Percentiles rank a stretch among this genome's conserved stretches.
These are phyloP conservation scores for Ophiocordyceps camponoti-floridani DNA, from an alignment of 2,329 filamentous ascomycete genomes.

Conservation along the genomic window DNA sequence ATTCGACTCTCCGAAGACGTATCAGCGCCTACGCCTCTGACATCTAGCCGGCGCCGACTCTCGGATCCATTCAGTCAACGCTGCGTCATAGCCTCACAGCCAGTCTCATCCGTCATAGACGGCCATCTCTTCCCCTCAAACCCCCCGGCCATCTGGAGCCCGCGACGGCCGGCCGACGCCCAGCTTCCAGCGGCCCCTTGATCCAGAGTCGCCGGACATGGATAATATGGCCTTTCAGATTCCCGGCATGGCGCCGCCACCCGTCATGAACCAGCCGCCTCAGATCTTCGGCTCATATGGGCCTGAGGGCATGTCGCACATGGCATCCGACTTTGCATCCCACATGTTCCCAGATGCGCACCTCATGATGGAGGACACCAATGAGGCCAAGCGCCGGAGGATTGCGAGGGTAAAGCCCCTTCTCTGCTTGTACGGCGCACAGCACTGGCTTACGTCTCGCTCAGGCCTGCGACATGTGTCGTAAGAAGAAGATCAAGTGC, in stretches of 20 bases:
- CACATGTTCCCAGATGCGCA: constrained; percentile 42
- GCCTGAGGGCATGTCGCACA: constrained; percentile 39
- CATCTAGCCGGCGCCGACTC: too few species aligned
- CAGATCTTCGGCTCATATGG: constrained; percentile 51
- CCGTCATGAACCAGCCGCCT: constrained; percentile 47
- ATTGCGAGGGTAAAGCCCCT: constrained; percentile 57
- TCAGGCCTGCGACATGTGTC: constrained; percentile 87
- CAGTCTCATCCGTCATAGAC: too few species aligned
- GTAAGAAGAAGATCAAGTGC: constrained; percentile 95
- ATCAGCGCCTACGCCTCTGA: too few species aligned
- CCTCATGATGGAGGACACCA: constrained; percentile 43
- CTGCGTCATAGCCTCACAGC: too few species aligned
- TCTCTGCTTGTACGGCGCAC: neutral
- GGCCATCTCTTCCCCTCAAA: too few species aligned
- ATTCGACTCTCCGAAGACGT: too few species aligned
- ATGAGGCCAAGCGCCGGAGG: constrained; percentile 73
- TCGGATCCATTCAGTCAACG: too few species aligned
- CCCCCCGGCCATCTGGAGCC: neutral
- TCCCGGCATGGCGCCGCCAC: constrained; percentile 33
- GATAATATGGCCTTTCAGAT: constrained; percentile 41
- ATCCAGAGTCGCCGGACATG: constrained; percentile 7
- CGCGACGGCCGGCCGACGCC: neutral
- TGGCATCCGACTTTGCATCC: constrained; percentile 37
- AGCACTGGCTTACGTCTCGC: neutral
- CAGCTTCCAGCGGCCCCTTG: neutral